Conservation (phyloP, 768 basidiomycete species). For the Pleurotus tuber-regium region DNA sequence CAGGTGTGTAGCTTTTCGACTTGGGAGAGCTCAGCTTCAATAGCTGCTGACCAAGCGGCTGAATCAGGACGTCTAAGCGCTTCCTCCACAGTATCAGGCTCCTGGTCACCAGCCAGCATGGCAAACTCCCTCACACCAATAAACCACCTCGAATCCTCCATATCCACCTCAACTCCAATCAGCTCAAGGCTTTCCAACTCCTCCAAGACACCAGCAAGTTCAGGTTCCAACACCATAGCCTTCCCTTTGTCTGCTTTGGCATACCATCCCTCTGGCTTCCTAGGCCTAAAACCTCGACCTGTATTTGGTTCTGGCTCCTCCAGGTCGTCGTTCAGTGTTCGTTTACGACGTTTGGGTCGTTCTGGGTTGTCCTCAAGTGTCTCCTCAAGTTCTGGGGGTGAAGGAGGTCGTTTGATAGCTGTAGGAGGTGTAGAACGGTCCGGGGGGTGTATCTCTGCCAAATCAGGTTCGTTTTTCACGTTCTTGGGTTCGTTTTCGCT, state of each 20-base stretch:
- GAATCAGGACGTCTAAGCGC: not conserved
- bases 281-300: not conserved
- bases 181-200: not conserved
- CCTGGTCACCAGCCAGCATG: not conserved
- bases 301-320: not conserved
- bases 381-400: too few species aligned
- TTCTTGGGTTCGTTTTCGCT: not conserved
- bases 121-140: not conserved
- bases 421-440: not conserved
- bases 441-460: not conserved
- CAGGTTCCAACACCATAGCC: not conserved
- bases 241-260: not conserved
- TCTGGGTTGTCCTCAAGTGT: too few species aligned
- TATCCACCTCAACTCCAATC: not conserved
- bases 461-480: not conserved
- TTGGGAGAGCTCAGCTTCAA: too few species aligned
- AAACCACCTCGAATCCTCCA: not conserved
- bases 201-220: not conserved
- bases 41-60: too few species aligned
- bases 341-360: too few species aligned
- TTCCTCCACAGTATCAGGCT: not conserved
- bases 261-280: not conserved
- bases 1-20: too few species aligned
- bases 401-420: too few species aligned
- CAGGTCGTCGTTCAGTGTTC: not conserved